phyloP scores from a whole-genome alignment of 305 asterid species.

The Fraxinus angustifolia region DNA sequence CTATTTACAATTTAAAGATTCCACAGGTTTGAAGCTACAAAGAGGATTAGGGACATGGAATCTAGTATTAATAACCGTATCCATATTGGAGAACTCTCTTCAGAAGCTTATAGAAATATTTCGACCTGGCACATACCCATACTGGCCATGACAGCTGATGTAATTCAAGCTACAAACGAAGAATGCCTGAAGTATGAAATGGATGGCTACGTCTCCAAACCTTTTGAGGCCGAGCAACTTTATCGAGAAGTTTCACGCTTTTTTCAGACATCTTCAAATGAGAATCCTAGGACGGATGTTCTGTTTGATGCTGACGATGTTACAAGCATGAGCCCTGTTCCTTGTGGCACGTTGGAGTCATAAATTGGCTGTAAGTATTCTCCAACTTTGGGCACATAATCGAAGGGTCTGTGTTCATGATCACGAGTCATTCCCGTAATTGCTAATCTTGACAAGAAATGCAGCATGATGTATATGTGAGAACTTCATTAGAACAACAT shows the following conservation, averaged over 20 bases:
- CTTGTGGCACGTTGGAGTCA: constrained; percentile 27
- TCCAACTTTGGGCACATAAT: constrained; percentile 43
- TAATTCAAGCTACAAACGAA: constrained; percentile 83
- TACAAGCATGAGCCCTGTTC: constrained; percentile 14
- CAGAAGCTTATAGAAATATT: constrained; percentile 36
- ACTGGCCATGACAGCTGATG: constrained; percentile 97
- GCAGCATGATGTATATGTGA: neutral
- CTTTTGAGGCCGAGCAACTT: constrained; percentile 92
- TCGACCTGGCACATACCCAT: constrained; percentile 85
- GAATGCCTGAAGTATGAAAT: constrained; percentile 58
- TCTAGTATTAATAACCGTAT: constrained; percentile 37
- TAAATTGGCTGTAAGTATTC: constrained; percentile 33
- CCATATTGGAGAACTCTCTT: constrained; percentile 41
- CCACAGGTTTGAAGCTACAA: constrained; percentile 81
- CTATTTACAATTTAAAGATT: neutral
- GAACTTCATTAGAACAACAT: neutral
- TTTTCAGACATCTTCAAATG: constrained; percentile 37
- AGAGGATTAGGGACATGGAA: constrained; percentile 62
- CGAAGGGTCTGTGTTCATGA: neutral
- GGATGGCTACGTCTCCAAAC: constrained; percentile 95
- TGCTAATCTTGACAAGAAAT: neutral
- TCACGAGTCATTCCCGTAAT: neutral
- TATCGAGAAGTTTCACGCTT: constrained; percentile 85
- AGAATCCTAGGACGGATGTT: constrained; percentile 24
- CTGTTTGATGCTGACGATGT: constrained; percentile 16